These are phyloP conservation scores for Rhinocladiella similis DNA, from an alignment of 2,329 filamentous ascomycete species.

Conservation along the genomic window DNA sequence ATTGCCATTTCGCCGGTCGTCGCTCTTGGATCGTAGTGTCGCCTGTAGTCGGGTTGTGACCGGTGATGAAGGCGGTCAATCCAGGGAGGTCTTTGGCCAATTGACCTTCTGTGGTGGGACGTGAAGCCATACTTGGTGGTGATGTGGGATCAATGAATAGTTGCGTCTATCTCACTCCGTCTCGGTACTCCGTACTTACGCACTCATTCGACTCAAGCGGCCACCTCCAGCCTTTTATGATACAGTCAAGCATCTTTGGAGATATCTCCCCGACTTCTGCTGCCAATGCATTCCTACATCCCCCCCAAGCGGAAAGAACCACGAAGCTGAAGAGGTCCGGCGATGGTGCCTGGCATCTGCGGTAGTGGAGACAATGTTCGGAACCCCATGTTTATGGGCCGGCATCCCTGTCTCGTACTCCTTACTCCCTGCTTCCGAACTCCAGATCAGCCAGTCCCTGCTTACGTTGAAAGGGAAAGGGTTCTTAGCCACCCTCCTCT, in stretches of 20 bases:
- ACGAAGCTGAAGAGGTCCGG: no score
- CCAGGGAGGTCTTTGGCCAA: constrained; percentile 11
- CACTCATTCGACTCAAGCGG: not conserved
- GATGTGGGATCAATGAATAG: not conserved
- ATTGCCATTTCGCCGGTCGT: constrained; percentile 13
- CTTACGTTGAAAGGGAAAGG: no score
- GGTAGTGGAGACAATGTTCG: no score
- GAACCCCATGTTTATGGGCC: no score
- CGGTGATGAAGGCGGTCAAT: constrained; percentile 14
- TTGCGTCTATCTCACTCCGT: not conserved
- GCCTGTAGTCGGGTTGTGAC: constrained; percentile 7
- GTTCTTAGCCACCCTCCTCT: no score
- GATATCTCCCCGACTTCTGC: no score
- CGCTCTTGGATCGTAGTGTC: constrained; percentile 14
- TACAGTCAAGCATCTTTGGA: not conserved
- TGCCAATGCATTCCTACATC: no score
- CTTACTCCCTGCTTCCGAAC: no score
- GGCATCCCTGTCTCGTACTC: no score
- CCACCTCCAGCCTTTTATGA: not conserved
- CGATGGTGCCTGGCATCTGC: no score
- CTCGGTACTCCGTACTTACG: not conserved
- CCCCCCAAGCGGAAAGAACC: no score
- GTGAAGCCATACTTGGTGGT: constrained; percentile 11
- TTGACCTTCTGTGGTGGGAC: constrained; percentile 13
- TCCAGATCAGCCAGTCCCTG: no score